Conservation (phyloP, 2,329 filamentous ascomycete species). For the Neonectria hederae region DNA sequence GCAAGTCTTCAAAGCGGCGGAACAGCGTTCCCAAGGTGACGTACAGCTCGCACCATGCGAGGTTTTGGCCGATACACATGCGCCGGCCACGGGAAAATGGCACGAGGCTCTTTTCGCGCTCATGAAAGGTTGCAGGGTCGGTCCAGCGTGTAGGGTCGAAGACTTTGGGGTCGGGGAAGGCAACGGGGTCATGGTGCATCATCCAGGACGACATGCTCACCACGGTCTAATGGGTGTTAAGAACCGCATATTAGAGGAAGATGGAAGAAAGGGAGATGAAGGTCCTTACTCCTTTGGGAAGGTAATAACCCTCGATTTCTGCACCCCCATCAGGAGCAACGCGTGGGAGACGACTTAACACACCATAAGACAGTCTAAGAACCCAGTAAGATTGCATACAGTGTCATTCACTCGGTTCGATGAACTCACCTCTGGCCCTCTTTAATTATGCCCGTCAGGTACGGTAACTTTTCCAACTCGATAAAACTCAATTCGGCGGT, state of each 20-base stretch:
- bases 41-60: constrained; percentile 24
- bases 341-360: constrained; percentile 18
- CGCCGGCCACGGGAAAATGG: constrained; percentile 16
- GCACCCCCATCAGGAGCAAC: constrained; percentile 13
- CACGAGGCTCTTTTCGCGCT: constrained; percentile 16
- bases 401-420: too few relatives aligned
- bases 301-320: constrained; percentile 20
- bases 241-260: background rate
- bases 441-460: constrained; percentile 18
- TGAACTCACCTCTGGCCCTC: constrained; percentile 17
- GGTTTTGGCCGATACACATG: constrained; percentile 18
- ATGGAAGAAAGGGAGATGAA: background rate
- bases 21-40: constrained; percentile 15
- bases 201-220: constrained; percentile 26
- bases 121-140: constrained; percentile 10
- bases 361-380: constrained; percentile 17
- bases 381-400: background rate
- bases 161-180: constrained; percentile 12
- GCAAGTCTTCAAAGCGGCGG: constrained; percentile 15
- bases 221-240: background rate
- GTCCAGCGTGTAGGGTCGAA: constrained; percentile 24
- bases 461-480: constrained; percentile 17
- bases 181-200: constrained; percentile 16
- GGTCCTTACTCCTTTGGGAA: constrained; percentile 12
- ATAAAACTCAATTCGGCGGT: constrained; percentile 1